Conservation (phyloP, 2,329 filamentous ascomycete genomes). For the Zymoseptoria ardabiliae region DNA sequence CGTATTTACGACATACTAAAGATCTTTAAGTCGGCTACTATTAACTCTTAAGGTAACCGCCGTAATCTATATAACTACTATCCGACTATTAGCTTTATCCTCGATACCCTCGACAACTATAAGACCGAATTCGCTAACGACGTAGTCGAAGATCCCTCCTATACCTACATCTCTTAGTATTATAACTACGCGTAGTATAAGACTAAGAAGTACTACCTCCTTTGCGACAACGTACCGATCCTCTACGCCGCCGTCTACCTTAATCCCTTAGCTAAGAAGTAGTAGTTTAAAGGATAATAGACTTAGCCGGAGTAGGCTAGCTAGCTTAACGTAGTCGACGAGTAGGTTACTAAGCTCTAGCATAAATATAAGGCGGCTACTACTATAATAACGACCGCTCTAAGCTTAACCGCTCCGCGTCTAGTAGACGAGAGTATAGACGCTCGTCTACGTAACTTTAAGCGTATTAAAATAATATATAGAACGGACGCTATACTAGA, state of each 20-base stretch:
- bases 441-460: no score
- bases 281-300: not conserved
- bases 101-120: not conserved
- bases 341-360: not conserved
- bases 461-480: no score
- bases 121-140: not conserved
- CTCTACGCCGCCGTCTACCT: not conserved
- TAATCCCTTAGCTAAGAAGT: not conserved
- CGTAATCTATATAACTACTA: not conserved
- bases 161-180: not conserved
- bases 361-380: no score
- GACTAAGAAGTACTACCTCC: constrained; percentile 1
- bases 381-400: no score
- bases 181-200: not conserved
- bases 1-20: not conserved
- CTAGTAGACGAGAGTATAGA: no score
- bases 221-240: not conserved
- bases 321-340: not conserved
- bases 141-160: not conserved
- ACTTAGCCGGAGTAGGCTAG: not conserved
- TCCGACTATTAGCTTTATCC: not conserved
- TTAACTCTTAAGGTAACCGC: not conserved
- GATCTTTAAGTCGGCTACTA: not conserved
- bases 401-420: no score
- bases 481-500: no score